phyloP scores from a whole-genome alignment of 306 rosid species.

The Erythrophleum fordii region DNA sequence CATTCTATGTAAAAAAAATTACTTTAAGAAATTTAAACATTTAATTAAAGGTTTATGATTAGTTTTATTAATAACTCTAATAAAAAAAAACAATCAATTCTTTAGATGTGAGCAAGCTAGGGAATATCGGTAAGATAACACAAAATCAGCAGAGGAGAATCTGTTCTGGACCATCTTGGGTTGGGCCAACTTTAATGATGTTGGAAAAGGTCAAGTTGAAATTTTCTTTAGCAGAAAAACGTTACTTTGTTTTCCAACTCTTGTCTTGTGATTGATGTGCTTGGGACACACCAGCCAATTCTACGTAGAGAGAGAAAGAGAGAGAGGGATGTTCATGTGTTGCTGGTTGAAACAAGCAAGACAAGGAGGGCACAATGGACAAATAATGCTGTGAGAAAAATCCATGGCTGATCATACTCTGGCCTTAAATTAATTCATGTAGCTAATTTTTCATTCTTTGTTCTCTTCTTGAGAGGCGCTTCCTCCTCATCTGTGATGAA shows the following conservation, averaged over 20 bases:
- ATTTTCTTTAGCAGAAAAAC: neutral
- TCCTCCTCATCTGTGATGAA: slow-evolving; percentile 35
- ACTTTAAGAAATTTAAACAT: neutral
- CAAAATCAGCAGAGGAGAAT: slow-evolving; percentile 13
- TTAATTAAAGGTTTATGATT: neutral
- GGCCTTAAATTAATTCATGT: slow-evolving; percentile 33
- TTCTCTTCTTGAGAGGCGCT: no score
- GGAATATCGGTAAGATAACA: slow-evolving; percentile 3
- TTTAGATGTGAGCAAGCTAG: neutral
- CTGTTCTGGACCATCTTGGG: neutral
- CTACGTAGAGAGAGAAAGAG: neutral
- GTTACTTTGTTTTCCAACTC: slow-evolving; percentile 3
- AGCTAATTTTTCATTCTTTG: slow-evolving; percentile 29
- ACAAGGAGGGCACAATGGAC: slow-evolving; percentile 57
- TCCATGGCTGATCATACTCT: slow-evolving; percentile 30
- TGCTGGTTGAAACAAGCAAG: slow-evolving; percentile 35
- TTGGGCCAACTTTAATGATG: neutral
- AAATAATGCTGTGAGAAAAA: slow-evolving; percentile 43
- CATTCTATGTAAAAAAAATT: neutral
- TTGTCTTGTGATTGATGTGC: neutral
- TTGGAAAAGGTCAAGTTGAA: slow-evolving; percentile 28
- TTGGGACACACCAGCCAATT: neutral
- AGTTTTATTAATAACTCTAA: neutral
- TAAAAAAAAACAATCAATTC: no score
- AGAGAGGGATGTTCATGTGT: slow-evolving; percentile 20